Evolutionary conservation across 23 red algal genomes (phyloP).

Genomic region (Agarophyton chilense): DNA sequence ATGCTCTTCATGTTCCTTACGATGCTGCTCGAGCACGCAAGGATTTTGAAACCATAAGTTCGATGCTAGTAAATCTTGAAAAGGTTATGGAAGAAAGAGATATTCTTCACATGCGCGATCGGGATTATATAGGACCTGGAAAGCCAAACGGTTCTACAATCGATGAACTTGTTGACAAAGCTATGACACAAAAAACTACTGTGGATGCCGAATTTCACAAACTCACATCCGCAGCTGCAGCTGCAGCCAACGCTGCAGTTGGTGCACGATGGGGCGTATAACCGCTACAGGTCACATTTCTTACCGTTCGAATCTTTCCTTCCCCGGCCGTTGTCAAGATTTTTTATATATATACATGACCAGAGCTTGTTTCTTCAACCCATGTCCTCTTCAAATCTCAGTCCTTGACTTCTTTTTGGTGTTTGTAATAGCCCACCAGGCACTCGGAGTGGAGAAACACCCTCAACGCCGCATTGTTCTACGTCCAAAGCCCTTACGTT

Average conservation of each 20-base stretch:
- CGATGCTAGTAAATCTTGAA: conserved; percentile 8
- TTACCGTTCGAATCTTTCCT: background rate
- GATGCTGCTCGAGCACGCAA: conserved; percentile 20
- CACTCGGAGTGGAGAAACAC: background rate
- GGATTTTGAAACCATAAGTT: conserved; percentile 17
- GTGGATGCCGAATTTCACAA: conserved; percentile 32
- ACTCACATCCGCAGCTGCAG: conserved; percentile 2
- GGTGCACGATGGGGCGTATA: background rate
- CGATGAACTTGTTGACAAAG: background rate
- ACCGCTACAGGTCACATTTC: background rate
- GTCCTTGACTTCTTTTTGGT: background rate
- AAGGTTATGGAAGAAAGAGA: conserved; percentile 22
- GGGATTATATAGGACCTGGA: conserved; percentile 8
- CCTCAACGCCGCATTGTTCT: background rate
- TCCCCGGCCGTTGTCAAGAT: background rate
- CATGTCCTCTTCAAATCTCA: background rate
- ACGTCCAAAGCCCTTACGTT: background rate
- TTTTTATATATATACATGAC: background rate
- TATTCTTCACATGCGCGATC: conserved; percentile 19
- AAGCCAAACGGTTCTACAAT: background rate
- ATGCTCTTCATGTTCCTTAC: conserved; percentile 21
- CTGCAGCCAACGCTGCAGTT: conserved; percentile 3
- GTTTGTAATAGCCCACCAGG: background rate
- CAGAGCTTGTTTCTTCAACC: background rate
- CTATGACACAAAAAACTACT: background rate